These are phyloP conservation scores for Leccinum variicolor DNA, from an alignment of 768 basidiomycete genomes.

Conservation along the genomic window DNA sequence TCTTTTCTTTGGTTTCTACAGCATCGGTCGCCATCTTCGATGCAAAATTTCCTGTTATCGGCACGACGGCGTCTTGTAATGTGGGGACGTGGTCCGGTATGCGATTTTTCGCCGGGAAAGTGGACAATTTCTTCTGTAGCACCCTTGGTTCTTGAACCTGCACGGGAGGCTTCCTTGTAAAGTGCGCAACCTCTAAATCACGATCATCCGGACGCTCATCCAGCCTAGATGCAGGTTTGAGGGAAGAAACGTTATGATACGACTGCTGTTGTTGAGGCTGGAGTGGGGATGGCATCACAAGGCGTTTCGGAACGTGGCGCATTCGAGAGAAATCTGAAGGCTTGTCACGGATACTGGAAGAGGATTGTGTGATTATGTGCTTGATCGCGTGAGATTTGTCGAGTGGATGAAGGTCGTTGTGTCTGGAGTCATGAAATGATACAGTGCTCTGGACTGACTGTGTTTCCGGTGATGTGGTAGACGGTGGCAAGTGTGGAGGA, in stretches of 20 bases:
- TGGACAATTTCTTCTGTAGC: conserved; percentile 23
- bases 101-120: conserved; percentile 23
- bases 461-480: conserved; percentile 1
- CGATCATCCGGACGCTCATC: conserved; percentile 5
- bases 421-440: not conserved
- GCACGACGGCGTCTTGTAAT: conserved; percentile 8
- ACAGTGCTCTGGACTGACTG: conserved; percentile 1
- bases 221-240: not conserved
- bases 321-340: conserved; percentile 16
- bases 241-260: conserved; percentile 12
- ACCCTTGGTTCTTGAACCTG: conserved; percentile 16
- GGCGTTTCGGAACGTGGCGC: conserved; percentile 54
- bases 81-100: conserved; percentile 24
- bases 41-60: conserved; percentile 6
- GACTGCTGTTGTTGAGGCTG: conserved; percentile 33
- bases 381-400: conserved; percentile 6
- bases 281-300: conserved; percentile 74
- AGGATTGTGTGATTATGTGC: conserved; percentile 1
- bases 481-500: conserved; percentile 7
- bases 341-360: conserved; percentile 6
- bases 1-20: conserved; percentile 21
- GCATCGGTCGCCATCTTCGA: conserved; percentile 13
- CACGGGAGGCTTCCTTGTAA: conserved; percentile 6
- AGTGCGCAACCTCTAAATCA: not conserved
- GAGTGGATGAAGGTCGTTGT: conserved; percentile 9